These are phyloP conservation scores for Neofusicoccum ribis DNA, from an alignment of 2,329 filamentous ascomycete genomes.

Conservation along the genomic window DNA sequence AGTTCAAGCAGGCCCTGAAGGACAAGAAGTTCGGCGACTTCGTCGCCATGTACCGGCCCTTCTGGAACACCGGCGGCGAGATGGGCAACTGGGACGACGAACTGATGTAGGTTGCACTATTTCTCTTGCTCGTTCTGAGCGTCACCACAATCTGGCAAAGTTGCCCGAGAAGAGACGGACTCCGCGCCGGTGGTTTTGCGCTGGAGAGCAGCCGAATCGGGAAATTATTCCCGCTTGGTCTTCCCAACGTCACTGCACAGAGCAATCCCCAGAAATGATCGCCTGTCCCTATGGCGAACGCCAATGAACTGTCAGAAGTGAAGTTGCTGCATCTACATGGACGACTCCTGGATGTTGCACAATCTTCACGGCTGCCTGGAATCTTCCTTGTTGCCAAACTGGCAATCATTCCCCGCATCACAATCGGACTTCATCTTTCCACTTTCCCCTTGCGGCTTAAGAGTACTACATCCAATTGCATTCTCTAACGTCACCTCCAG, in stretches of 20 bases:
- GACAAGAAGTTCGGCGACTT: constrained; percentile 45
- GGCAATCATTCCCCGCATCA: neutral
- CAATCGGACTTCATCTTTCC: neutral
- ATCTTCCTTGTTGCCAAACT: neutral
- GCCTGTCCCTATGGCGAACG: neutral
- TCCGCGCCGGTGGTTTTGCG: neutral
- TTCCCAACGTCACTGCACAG: neutral
- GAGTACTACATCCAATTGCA: no score
- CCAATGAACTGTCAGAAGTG: no score
- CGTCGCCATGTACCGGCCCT: constrained; percentile 56
- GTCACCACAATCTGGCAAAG: neutral
- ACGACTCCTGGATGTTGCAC: neutral
- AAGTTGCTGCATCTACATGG: no score
- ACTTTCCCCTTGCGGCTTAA: neutral
- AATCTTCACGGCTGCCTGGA: neutral
- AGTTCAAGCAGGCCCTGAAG: constrained; percentile 42
- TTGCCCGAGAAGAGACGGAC: neutral
- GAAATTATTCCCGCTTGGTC: constrained; percentile 10
- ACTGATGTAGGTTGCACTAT: constrained; percentile 44
- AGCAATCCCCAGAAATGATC: neutral
- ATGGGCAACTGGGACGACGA: constrained; percentile 65
- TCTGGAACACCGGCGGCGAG: constrained; percentile 61
- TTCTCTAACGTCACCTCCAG: neutral
- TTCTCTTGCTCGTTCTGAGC: neutral
- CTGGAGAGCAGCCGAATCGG: constrained; percentile 6